These are phyloP conservation scores for Hypoxylon fragiforme DNA, from an alignment of 495 filamentous ascomycete genomes.

Conservation along the genomic window DNA sequence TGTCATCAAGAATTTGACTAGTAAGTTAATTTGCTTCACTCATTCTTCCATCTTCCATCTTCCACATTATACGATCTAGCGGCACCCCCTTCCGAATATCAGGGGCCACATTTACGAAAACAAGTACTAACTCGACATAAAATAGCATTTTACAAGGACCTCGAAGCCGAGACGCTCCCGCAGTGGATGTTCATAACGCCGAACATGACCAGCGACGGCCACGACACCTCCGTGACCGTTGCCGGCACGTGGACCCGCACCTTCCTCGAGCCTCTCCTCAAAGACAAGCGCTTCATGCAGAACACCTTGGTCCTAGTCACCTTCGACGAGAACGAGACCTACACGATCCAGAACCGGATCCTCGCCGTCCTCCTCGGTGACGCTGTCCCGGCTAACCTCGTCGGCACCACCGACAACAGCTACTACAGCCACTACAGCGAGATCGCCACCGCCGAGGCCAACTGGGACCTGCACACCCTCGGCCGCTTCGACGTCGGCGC, in stretches of 20 bases:
- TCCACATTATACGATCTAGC: too few species aligned
- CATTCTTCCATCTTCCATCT: too few species aligned
- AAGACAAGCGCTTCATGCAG: conserved; percentile 67
- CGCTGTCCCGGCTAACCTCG: conserved; percentile 58
- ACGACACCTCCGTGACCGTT: conserved; percentile 67
- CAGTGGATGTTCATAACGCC: conserved; percentile 78
- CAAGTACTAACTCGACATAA: background rate
- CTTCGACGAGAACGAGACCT: conserved; percentile 68
- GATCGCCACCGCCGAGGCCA: conserved; percentile 65
- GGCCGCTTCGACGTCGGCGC: conserved; percentile 58
- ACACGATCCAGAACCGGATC: conserved; percentile 57
- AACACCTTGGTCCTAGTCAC: conserved; percentile 69
- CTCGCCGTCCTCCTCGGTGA: conserved; percentile 68
- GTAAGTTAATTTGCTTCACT: too few species aligned
- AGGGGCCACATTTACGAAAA: too few species aligned
- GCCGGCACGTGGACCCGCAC: conserved; percentile 59
- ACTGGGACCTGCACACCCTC: conserved; percentile 55
- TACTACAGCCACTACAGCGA: conserved; percentile 76
- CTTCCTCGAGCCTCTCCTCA: conserved; percentile 65
- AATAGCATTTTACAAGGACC: conserved; percentile 57
- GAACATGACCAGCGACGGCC: conserved; percentile 69
- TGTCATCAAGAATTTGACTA: conserved; percentile 68
- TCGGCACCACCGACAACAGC: conserved; percentile 63
- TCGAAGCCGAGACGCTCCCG: conserved; percentile 60
- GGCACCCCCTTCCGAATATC: too few species aligned